These are phyloP conservation scores for Passiflora organensis DNA, from an alignment of 345 rosid genomes.

Conservation along the genomic window DNA sequence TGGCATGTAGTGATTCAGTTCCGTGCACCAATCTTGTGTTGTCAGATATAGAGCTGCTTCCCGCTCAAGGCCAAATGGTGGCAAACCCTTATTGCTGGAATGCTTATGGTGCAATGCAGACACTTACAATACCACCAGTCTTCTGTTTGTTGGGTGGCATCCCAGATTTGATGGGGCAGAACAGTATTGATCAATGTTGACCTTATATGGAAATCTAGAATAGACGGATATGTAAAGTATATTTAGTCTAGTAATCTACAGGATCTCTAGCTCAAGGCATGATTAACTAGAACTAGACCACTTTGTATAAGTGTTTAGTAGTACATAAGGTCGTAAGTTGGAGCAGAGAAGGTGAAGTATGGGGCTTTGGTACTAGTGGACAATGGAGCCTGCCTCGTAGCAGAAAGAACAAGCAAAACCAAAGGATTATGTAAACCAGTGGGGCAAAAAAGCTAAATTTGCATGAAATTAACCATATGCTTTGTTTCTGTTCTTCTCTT, in stretches of 20 bases:
- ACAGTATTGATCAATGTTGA: constrained; percentile 19
- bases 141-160: constrained; percentile 33
- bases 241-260: background rate
- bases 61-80: constrained; percentile 56
- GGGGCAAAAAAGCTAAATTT: too few relatives aligned
- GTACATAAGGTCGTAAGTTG: too few relatives aligned
- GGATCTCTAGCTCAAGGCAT: too few relatives aligned
- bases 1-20: constrained; percentile 36
- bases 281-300: too few relatives aligned
- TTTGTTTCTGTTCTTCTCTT: too few relatives aligned
- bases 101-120: constrained; percentile 63
- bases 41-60: constrained; percentile 37
- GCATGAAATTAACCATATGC: too few relatives aligned
- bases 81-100: constrained; percentile 83
- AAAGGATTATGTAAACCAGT: too few relatives aligned
- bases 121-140: constrained; percentile 34
- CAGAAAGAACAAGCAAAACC: too few relatives aligned
- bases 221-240: constrained; percentile 8
- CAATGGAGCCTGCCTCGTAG: too few relatives aligned
- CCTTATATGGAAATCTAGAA: constrained; percentile 1
- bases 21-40: constrained; percentile 28
- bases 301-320: too few relatives aligned
- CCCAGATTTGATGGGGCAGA: constrained; percentile 21
- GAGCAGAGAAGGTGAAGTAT: too few relatives aligned
- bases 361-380: too few relatives aligned